Percentiles rank a stretch among this genome's conserved stretches.
These are phyloP conservation scores for Collybia sordida DNA, from an alignment of 768 basidiomycete species.

Conservation along the genomic window DNA sequence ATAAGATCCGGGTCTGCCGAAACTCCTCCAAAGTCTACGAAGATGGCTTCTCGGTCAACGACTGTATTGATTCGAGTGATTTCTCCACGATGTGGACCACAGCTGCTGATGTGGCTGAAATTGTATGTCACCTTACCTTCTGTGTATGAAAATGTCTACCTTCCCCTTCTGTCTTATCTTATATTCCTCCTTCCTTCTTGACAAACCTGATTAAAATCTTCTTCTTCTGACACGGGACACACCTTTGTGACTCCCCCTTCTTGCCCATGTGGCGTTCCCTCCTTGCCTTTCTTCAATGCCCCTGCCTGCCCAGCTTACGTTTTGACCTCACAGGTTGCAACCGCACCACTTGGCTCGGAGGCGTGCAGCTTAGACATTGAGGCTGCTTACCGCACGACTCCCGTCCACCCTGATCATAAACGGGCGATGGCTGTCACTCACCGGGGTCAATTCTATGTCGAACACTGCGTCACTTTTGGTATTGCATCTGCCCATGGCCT, in stretches of 20 bases:
- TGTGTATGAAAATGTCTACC: background rate
- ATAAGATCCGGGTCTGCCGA: conserved; percentile 17
- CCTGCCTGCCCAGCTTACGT: too few species aligned
- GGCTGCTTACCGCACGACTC: conserved; percentile 24
- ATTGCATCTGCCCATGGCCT: conserved; percentile 16
- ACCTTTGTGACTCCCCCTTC: too few species aligned
- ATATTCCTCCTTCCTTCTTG: background rate
- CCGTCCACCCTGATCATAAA: conserved; percentile 25
- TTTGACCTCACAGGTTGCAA: conserved; percentile 13
- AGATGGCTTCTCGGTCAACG: conserved; percentile 16
- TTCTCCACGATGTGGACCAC: background rate
- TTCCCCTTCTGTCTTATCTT: background rate
- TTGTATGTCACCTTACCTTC: background rate
- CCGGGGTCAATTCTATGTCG: conserved; percentile 14
- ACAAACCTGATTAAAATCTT: background rate
- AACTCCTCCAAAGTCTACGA: conserved; percentile 17
- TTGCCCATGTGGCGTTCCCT: too few species aligned
- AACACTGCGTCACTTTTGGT: conserved; percentile 22
- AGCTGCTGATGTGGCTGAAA: background rate
- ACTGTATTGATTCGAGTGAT: conserved; percentile 13
- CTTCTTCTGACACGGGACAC: too few species aligned
- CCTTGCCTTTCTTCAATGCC: too few species aligned
- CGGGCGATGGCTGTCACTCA: conserved; percentile 12
- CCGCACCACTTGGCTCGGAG: conserved; percentile 25
- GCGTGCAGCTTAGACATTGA: conserved; percentile 28